Conservation (phyloP, 2,329 filamentous ascomycete genomes). For the Domatiomyces catenatus region DNA sequence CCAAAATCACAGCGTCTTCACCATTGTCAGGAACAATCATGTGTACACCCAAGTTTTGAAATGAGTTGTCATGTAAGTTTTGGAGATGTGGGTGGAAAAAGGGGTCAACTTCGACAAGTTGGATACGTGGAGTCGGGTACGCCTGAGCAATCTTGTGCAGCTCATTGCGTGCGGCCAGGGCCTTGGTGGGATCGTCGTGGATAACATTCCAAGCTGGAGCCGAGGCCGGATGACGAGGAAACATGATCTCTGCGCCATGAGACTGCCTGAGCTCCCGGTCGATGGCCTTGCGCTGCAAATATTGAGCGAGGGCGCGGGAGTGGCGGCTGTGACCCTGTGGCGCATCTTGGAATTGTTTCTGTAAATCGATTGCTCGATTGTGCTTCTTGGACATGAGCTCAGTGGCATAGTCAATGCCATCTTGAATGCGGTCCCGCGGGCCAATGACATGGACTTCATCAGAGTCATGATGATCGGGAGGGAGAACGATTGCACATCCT, state of each 20-base stretch:
- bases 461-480: conserved; percentile 58
- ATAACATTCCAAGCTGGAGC: conserved; percentile 71
- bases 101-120: conserved; percentile 31
- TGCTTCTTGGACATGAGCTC: conserved; percentile 79
- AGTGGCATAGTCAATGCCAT: conserved; percentile 68
- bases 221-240: conserved; percentile 38
- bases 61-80: conserved; percentile 23
- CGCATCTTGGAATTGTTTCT: conserved; percentile 60
- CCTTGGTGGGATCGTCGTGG: conserved; percentile 69
- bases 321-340: conserved; percentile 60
- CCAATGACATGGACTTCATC: conserved; percentile 77
- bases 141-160: conserved; percentile 35
- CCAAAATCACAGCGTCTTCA: conserved; percentile 32
- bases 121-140: conserved; percentile 31
- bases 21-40: conserved; percentile 33
- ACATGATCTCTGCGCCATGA: conserved; percentile 76
- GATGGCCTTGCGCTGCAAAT: conserved; percentile 66
- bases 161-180: conserved; percentile 34
- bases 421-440: conserved; percentile 54
- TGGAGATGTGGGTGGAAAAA: conserved; percentile 35
- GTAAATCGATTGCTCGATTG: conserved; percentile 67
- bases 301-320: conserved; percentile 73
- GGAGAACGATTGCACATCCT: conserved; percentile 75
- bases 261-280: conserved; percentile 66
- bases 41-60: conserved; percentile 32